phyloP scores from a whole-genome alignment of 1,139 yeast species.

The Hansenula lynferdii region DNA sequence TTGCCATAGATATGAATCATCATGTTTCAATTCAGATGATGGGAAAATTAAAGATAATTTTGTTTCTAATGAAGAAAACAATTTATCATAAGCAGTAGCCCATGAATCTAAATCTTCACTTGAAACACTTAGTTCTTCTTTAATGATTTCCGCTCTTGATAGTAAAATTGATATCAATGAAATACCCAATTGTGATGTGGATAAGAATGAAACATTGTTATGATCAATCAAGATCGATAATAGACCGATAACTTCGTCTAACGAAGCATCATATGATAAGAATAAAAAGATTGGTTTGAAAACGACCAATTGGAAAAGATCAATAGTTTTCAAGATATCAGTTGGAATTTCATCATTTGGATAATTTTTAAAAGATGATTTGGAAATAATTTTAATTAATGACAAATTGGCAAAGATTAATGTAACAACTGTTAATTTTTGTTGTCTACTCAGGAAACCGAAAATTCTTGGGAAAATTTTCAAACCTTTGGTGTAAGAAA shows the following conservation, averaged over 20 bases:
- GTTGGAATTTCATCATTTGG: conserved; percentile 43
- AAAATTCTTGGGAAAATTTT: conserved; percentile 86
- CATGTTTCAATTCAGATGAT: conserved; percentile 52
- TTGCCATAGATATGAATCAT: conserved; percentile 94
- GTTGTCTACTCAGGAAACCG: conserved; percentile 75
- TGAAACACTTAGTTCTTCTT: conserved; percentile 63
- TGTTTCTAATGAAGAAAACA: conserved; percentile 77
- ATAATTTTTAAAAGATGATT: conserved; percentile 74
- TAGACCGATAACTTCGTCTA: conserved; percentile 79
- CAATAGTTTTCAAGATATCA: conserved; percentile 59
- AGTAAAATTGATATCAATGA: conserved; percentile 83
- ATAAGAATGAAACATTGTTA: conserved; percentile 65
- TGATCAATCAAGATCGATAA: conserved; percentile 69
- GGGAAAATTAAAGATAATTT: conserved; percentile 82
- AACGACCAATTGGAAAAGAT: conserved; percentile 75
- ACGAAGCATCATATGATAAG: conserved; percentile 70
- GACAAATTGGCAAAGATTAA: conserved; percentile 80
- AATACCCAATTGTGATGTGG: conserved; percentile 83
- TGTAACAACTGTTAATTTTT: conserved; percentile 73
- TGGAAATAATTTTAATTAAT: conserved; percentile 69
- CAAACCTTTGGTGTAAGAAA: conserved; percentile 84
- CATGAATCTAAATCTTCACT: conserved; percentile 54
- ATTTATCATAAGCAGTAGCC: conserved; percentile 77
- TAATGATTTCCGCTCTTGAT: conserved; percentile 88
- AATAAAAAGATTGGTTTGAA: conserved; percentile 83